Conservation (phyloP, 192 early-diverging fungal species). For the Linnemannia hyalina region DNA sequence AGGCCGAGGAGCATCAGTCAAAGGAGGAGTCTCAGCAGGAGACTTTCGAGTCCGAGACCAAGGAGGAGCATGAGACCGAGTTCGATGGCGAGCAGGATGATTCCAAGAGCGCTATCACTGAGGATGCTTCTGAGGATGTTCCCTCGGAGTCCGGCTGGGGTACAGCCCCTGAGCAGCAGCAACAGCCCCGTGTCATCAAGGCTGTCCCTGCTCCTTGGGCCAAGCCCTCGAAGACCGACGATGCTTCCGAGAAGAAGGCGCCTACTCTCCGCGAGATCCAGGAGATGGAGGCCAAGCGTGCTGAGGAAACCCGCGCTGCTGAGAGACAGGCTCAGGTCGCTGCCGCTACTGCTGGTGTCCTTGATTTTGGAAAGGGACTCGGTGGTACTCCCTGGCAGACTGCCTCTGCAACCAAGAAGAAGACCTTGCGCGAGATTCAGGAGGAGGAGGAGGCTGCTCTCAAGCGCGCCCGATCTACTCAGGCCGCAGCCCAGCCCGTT, state of each 20-base stretch:
- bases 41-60: neutral
- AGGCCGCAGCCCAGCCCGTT: conserved; percentile 36
- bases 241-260: conserved; percentile 35
- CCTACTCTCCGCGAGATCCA: conserved; percentile 70
- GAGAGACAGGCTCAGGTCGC: conserved; percentile 18
- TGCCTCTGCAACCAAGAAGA: conserved; percentile 61
- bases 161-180: neutral
- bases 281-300: conserved; percentile 66
- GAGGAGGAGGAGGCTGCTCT: conserved; percentile 64
- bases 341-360: neutral
- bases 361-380: conserved; percentile 17
- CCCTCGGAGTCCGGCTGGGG: neutral
- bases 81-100: conserved; percentile 1
- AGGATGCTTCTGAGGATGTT: neutral
- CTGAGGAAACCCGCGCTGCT: conserved; percentile 31
- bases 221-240: conserved; percentile 20
- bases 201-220: conserved; percentile 40
- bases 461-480: conserved; percentile 38
- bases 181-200: conserved; percentile 23
- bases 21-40: neutral
- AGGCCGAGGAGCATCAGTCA: conserved; percentile 38
- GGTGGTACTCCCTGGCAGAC: conserved; percentile 16
- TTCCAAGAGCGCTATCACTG: neutral
- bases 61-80: neutral
- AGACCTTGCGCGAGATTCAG: conserved; percentile 66